Evolutionary conservation across 2,329 filamentous ascomycete genomes (phyloP).

Genomic region (Ophioceras dolichostomum): DNA sequence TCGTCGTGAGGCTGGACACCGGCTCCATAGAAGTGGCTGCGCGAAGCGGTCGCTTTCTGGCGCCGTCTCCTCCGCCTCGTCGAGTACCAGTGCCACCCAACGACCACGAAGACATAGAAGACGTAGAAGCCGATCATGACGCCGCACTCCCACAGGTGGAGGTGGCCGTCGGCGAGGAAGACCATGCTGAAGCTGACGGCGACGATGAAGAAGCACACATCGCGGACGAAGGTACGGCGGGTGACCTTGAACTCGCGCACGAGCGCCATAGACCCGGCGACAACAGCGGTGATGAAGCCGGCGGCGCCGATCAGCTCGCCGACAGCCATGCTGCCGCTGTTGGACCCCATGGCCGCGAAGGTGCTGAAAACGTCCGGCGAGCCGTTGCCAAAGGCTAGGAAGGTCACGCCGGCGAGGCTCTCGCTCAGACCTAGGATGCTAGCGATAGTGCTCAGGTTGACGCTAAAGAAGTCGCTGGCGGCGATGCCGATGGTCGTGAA

Average conservation of each 20-base stretch:
- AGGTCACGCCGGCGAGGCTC: slow-evolving; percentile 90
- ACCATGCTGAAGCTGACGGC: slow-evolving; percentile 79
- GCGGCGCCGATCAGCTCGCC: slow-evolving; percentile 93
- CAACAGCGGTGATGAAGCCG: slow-evolving; percentile 90
- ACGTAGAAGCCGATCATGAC: slow-evolving; percentile 85
- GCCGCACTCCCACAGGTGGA: slow-evolving; percentile 81
- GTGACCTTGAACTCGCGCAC: slow-evolving; percentile 92
- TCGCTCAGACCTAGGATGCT: slow-evolving; percentile 85
- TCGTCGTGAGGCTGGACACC: slow-evolving; percentile 38
- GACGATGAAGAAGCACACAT: slow-evolving; percentile 84
- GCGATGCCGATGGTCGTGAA: slow-evolving; percentile 97
- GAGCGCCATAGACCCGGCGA: slow-evolving; percentile 92
- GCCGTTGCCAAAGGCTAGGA: slow-evolving; percentile 93
- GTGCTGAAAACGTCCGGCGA: slow-evolving; percentile 98
- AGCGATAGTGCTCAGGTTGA: slow-evolving; percentile 90
- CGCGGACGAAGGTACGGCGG: slow-evolving; percentile 77
- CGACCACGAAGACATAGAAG: slow-evolving; percentile 81
- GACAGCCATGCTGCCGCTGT: slow-evolving; percentile 92
- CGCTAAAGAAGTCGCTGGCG: slow-evolving; percentile 95
- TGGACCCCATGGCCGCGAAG: slow-evolving; percentile 93
- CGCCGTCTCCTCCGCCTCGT: slow-evolving; percentile 46
- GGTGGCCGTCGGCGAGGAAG: slow-evolving; percentile 72
- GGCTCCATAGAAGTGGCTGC: slow-evolving; percentile 59
- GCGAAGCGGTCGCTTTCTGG: slow-evolving; percentile 57
- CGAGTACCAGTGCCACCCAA: slow-evolving; percentile 83